These are phyloP conservation scores for Hyaloscypha variabilis DNA, from an alignment of 495 filamentous ascomycete genomes.

Conservation along the genomic window DNA sequence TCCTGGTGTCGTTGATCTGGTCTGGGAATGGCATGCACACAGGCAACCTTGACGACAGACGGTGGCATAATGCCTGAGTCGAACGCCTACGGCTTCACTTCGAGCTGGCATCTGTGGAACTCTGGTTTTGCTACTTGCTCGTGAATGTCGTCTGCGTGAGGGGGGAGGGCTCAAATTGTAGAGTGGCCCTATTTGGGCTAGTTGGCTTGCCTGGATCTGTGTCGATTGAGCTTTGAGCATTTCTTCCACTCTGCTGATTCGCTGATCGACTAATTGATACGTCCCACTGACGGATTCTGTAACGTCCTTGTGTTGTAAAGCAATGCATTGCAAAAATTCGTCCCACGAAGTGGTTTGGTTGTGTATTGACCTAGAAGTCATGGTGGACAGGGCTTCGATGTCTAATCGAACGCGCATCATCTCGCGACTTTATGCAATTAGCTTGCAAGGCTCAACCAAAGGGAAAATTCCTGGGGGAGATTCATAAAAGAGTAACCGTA, in stretches of 20 bases:
- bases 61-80: not conserved
- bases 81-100: not conserved
- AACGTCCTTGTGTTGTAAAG: conserved; percentile 2
- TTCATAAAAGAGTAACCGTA: conserved; percentile 11
- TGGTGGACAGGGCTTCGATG: no score
- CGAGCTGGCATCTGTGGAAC: not conserved
- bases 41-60: not conserved
- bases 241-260: conserved; percentile 14
- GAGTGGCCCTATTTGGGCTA: not conserved
- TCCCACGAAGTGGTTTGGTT: conserved; percentile 1
- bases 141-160: not conserved
- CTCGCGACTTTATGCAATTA: no score
- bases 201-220: conserved; percentile 10
- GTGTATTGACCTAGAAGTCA: not conserved
- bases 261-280: conserved; percentile 6
- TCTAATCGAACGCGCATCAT: no score
- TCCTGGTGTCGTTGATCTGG: not conserved
- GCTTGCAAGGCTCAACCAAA: no score
- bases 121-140: not conserved
- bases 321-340: conserved; percentile 1
- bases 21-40: not conserved
- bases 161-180: not conserved
- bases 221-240: conserved; percentile 17
- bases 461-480: no score
- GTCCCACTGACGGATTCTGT: conserved; percentile 1